Conservation (phyloP, 371 early-diverging fungal species). For the Syncephalis plumigaleata region DNA sequence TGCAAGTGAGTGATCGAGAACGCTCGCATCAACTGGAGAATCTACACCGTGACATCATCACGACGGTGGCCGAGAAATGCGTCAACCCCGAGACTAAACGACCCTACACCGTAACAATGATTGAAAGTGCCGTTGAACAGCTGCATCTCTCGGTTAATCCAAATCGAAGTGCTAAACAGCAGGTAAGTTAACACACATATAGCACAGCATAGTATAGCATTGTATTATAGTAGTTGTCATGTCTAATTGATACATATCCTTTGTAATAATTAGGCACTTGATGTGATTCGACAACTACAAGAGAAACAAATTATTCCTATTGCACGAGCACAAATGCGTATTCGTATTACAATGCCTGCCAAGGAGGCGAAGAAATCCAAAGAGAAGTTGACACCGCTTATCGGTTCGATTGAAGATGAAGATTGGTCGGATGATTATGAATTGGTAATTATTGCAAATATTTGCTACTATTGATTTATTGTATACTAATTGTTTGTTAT, state of each 20-base stretch:
- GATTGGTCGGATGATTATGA: conserved; percentile 68
- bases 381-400: conserved; percentile 48
- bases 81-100: conserved; percentile 89
- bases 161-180: conserved; percentile 68
- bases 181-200: too few species aligned
- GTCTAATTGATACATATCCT: background rate
- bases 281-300: conserved; percentile 82
- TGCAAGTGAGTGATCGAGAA: conserved; percentile 92
- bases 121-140: conserved; percentile 91
- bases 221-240: background rate
- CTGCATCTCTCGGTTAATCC: conserved; percentile 80
- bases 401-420: conserved; percentile 75
- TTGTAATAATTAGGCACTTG: too few species aligned
- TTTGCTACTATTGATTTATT: too few species aligned
- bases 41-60: conserved; percentile 78
- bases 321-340: conserved; percentile 83
- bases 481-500: conserved; percentile 4
- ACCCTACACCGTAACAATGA: conserved; percentile 91
- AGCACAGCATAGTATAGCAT: background rate
- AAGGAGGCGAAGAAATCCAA: conserved; percentile 79
- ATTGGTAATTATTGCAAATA: conserved; percentile 40
- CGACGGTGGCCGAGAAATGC: conserved; percentile 81
- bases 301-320: conserved; percentile 78
- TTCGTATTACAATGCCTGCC: conserved; percentile 51
- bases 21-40: conserved; percentile 68